Conservation (phyloP, 2,329 filamentous ascomycete species). For the Trichoderma guizhouense region DNA sequence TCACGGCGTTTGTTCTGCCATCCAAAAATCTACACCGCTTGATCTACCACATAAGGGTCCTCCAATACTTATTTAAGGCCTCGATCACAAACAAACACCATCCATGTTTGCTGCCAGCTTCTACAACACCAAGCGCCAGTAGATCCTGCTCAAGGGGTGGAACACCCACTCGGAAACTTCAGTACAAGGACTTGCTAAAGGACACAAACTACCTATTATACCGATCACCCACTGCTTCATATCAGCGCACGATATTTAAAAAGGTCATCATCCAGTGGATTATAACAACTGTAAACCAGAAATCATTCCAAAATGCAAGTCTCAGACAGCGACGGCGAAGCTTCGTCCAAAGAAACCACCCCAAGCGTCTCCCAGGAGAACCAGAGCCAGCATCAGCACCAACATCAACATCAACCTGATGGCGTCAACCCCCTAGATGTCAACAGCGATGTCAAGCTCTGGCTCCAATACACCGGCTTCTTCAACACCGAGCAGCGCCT, state of each 20-base stretch:
- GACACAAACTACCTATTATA: not conserved
- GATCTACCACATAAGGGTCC: not conserved
- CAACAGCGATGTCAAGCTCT: constrained; percentile 23
- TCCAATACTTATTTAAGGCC: not conserved
- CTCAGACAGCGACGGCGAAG: not conserved
- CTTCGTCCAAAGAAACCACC: not conserved
- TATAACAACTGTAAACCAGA: not conserved
- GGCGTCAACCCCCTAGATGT: not conserved
- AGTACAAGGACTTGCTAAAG: not conserved
- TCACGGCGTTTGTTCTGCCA: not conserved
- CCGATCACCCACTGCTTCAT: not conserved
- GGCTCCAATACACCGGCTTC: constrained; percentile 28
- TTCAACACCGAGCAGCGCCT: constrained; percentile 23
- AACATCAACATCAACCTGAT: not conserved
- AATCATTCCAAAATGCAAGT: not conserved
- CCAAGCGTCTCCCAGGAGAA: not conserved
- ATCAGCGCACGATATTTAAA: not conserved
- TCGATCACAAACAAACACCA: not conserved
- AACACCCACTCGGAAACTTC: not conserved
- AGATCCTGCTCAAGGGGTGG: not conserved
- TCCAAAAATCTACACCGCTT: not conserved
- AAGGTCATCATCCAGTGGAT: not conserved
- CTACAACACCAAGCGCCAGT: not conserved
- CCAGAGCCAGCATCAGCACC: not conserved
- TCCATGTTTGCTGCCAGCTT: not conserved